A percentile compares a stretch with the other conserved stretches of the same genome.
These are phyloP conservation scores for Cairneyella variabilis DNA, from an alignment of 495 filamentous ascomycete species.

Conservation along the genomic window DNA sequence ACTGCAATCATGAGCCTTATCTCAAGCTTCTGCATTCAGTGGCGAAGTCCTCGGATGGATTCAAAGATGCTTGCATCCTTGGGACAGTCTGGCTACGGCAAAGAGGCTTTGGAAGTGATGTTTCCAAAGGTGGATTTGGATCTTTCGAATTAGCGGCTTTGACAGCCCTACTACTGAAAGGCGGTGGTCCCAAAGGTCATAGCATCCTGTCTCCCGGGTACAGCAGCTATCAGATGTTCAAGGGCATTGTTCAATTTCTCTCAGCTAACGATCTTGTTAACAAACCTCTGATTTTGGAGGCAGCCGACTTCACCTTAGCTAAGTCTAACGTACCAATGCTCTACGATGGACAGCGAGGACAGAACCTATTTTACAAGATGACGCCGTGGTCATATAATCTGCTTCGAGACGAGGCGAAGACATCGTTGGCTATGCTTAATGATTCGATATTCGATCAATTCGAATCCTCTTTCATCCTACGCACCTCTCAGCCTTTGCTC, in stretches of 20 bases:
- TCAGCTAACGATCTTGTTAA: conserved; percentile 62
- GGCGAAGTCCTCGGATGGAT: conserved; percentile 63
- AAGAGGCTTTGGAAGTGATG: conserved; percentile 66
- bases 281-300: conserved; percentile 54
- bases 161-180: conserved; percentile 75
- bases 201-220: conserved; percentile 71
- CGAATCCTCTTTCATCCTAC: conserved; percentile 73
- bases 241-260: conserved; percentile 81
- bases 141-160: conserved; percentile 84
- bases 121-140: conserved; percentile 82
- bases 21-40: conserved; percentile 64
- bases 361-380: conserved; percentile 93
- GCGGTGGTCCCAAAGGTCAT: conserved; percentile 63
- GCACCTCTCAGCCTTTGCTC: conserved; percentile 59
- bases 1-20: conserved; percentile 67
- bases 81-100: conserved; percentile 87
- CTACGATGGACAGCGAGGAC: conserved; percentile 64
- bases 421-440: conserved; percentile 67
- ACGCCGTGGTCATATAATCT: conserved; percentile 73
- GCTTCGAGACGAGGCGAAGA: conserved; percentile 65
- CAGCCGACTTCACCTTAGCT: conserved; percentile 29
- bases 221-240: conserved; percentile 92
- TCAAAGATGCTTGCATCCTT: conserved; percentile 77
- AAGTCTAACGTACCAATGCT: conserved; percentile 41
- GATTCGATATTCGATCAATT: conserved; percentile 77